Percentiles rank a stretch among this genome's conserved stretches.
phyloP scores from a whole-genome alignment of 345 rosid genomes.

The Hibiscus syriacus region DNA sequence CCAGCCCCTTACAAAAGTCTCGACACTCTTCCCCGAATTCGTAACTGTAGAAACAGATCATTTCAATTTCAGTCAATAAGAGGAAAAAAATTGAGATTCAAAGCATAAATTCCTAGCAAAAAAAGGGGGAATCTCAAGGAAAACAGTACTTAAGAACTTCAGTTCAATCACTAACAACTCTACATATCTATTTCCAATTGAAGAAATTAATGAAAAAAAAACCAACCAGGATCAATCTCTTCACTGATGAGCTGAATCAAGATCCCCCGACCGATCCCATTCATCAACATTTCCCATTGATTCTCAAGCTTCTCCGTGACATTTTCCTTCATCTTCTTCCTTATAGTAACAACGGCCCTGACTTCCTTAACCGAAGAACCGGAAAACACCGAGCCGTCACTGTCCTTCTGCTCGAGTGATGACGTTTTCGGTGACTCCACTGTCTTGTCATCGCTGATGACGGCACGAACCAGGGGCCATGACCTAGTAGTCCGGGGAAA shows the following conservation, averaged over 20 bases:
- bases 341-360: slow-evolving; percentile 58
- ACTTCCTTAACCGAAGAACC: slow-evolving; percentile 32
- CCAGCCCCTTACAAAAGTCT: slow-evolving; percentile 60
- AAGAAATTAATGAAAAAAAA: not conserved
- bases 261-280: slow-evolving; percentile 78
- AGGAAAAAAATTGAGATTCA: not conserved
- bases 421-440: slow-evolving; percentile 30
- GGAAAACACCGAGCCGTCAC: slow-evolving; percentile 13
- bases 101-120: not conserved
- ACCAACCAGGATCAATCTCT: slow-evolving; percentile 73
- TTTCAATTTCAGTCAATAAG: not conserved
- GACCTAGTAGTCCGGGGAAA: slow-evolving; percentile 11
- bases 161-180: not conserved
- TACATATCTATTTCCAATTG: not conserved
- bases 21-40: slow-evolving; percentile 51
- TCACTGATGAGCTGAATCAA: slow-evolving; percentile 75
- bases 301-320: slow-evolving; percentile 62
- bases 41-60: slow-evolving; percentile 39
- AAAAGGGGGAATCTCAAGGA: not conserved
- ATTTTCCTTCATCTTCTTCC: slow-evolving; percentile 75
- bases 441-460: slow-evolving; percentile 55
- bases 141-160: not conserved
- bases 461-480: slow-evolving; percentile 33
- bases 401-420: slow-evolving; percentile 14
- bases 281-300: slow-evolving; percentile 57